Conservation (phyloP, 1,284 basidiomycete genomes). For the Fomes fomentarius region DNA sequence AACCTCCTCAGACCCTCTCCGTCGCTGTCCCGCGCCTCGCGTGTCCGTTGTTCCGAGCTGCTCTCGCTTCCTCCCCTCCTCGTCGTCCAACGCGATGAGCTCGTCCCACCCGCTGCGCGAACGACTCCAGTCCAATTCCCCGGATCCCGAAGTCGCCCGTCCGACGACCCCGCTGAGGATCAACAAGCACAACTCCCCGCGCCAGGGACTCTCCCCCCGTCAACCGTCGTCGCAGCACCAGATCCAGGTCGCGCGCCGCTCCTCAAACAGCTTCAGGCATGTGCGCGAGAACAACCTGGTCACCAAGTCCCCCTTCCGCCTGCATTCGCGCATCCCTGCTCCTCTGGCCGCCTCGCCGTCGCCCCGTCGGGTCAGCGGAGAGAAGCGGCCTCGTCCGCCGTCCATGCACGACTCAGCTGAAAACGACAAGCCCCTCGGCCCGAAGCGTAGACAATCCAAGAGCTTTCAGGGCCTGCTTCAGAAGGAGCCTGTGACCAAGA, state of each 20-base stretch:
- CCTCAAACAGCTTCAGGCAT: conserved; percentile 83
- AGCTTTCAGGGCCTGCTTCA: conserved; percentile 75
- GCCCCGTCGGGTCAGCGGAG: conserved; percentile 66
- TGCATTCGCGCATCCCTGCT: conserved; percentile 50
- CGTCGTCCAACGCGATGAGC: conserved; percentile 32
- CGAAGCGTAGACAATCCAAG: conserved; percentile 76
- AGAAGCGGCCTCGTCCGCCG: conserved; percentile 69
- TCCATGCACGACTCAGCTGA: conserved; percentile 73
- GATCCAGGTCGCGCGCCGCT: conserved; percentile 63
- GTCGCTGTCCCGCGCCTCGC: no score
- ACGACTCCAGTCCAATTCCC: conserved; percentile 62
- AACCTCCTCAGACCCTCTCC: conserved; percentile 9
- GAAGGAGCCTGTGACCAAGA: conserved; percentile 80
- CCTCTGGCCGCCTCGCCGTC: conserved; percentile 38
- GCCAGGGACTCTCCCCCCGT: conserved; percentile 54
- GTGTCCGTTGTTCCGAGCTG: neutral
- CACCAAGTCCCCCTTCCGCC: conserved; percentile 89
- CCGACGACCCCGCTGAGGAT: conserved; percentile 66
- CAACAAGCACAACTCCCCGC: conserved; percentile 59
- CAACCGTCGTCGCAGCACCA: conserved; percentile 27
- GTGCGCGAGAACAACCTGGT: conserved; percentile 83
- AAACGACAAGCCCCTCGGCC: conserved; percentile 70
- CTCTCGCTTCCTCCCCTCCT: conserved; percentile 12
- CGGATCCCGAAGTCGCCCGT: conserved; percentile 46
- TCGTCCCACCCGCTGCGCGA: conserved; percentile 51